Evolutionary conservation across 345 rosid genomes (phyloP).

Genomic region (Citrus sp.): DNA sequence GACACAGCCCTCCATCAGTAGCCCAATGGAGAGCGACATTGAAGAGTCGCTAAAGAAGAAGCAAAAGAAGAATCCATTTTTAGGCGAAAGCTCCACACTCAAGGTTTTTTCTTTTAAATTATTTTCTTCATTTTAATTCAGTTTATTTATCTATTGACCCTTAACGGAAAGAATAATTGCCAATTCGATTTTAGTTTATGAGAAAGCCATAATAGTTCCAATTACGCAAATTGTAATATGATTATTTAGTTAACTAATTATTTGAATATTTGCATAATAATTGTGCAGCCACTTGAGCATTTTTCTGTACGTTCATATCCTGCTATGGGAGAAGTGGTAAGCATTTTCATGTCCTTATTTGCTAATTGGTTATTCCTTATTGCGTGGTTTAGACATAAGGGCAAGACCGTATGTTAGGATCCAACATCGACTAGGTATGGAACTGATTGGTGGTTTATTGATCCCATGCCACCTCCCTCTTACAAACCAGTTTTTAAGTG

Average conservation of each 20-base stretch:
- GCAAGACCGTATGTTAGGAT: no score
- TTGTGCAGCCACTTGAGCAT: slow-evolving; percentile 18
- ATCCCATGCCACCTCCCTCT: no score
- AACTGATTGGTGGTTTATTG: no score
- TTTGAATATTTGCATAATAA: neutral
- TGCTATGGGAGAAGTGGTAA: slow-evolving; percentile 53
- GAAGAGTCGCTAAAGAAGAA: slow-evolving; percentile 36
- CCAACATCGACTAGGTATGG: no score
- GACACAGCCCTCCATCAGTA: neutral
- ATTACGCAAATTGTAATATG: neutral
- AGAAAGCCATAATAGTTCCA: neutral
- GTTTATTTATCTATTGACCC: no score
- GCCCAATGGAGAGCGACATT: slow-evolving; percentile 30
- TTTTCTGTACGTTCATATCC: slow-evolving; percentile 8
- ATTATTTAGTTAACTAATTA: neutral
- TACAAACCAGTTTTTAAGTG: no score
- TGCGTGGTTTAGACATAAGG: neutral
- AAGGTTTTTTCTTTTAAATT: slow-evolving; percentile 4
- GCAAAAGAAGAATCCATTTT: slow-evolving; percentile 18
- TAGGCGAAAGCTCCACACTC: slow-evolving; percentile 21
- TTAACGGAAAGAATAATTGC: no score
- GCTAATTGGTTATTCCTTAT: neutral
- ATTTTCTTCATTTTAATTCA: no score
- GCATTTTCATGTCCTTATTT: neutral
- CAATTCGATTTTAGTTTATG: neutral